Base-by-base conservation (phyloP, 345 rosid species). In the Euclidium syriacum region DNA sequence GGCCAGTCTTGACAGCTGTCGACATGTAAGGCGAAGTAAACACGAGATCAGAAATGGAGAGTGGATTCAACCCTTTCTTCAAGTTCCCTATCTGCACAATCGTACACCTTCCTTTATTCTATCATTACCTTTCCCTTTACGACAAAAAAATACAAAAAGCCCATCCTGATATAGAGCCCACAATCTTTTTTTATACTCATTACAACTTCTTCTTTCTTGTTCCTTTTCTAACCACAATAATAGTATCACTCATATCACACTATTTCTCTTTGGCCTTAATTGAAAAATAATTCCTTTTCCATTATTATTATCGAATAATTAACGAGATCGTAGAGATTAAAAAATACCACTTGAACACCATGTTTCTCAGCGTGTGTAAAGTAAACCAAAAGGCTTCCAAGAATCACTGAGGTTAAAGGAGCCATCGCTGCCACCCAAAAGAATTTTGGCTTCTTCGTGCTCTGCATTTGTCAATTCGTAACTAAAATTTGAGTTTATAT, bases 391-490 rank as follows among this genome's bases (percentile, higher is more conserved):
- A 90, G 41, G 70, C 97, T 94, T 52, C 96, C 99, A 64, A 94
- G 62, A 41, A 94, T 65, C 17, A 94, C 87, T 2, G 97, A 81
- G 4, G 94, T 84, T 63, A 94, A 76, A 34, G 99, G 99, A 41
- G 96, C 92, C 90, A 90, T 70, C 18, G 97, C 96, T 25, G 83
- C 83, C 65, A 88, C 70, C 99, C 99, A 94, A 30, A 94, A 94
- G 78, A 81, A 86, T 19, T 75, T 70, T 56, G 84, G 73, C 58
- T 61, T 78, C 75, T 78, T 90, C 64, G 79, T 86, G 87, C 95
- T 84, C 99, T 94, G 63, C 60, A 44, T 54, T n/a, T 29, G 54
- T 33, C 9, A 70, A 33, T 33, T 40, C 35, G 14, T 42, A 0
- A 41, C 20, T 7, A 48, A 16, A n/a, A n/a, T n/a, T n/a, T n/a